Evolutionary conservation across 2,329 filamentous ascomycete species (phyloP).

Genomic region (Fusarium coicis): DNA sequence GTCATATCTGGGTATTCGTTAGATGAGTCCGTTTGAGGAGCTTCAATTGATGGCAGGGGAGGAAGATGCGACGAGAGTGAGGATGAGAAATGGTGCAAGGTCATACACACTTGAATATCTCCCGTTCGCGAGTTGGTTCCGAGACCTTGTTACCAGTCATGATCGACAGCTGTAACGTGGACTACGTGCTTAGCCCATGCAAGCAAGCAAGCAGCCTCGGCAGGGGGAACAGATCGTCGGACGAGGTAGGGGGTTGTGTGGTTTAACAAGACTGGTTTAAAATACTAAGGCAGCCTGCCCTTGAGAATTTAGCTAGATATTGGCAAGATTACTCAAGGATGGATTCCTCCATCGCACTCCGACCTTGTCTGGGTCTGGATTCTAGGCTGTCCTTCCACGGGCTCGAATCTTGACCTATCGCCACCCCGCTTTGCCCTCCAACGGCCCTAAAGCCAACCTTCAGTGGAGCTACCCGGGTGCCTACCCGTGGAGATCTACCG

Average conservation of each 20-base stretch:
- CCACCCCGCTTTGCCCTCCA: slow-evolving; percentile 6
- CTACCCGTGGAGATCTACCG: slow-evolving; percentile 15
- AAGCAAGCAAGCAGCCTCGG: neutral
- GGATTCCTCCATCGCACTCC: neutral
- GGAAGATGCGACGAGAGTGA: neutral
- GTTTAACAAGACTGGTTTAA: neutral
- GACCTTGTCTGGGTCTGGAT: neutral
- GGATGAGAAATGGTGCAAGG: neutral
- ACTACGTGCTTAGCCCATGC: neutral
- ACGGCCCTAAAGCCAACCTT: neutral
- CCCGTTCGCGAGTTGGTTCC: slow-evolving; percentile 46
- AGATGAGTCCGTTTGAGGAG: neutral
- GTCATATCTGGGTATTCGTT: slow-evolving; percentile 24
- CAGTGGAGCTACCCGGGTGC: slow-evolving; percentile 8
- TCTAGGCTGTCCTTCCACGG: neutral
- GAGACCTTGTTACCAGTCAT: slow-evolving; percentile 21
- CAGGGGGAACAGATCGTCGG: neutral
- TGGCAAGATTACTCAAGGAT: slow-evolving; percentile 20
- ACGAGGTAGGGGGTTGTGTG: neutral
- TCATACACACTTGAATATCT: slow-evolving; percentile 48
- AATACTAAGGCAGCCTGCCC: neutral
- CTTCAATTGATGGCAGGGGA: neutral
- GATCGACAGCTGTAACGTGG: neutral
- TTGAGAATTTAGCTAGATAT: neutral
- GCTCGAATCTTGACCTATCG: neutral